These are phyloP conservation scores for Diplodia intermedia DNA, from an alignment of 2,329 filamentous ascomycete species.

Conservation along the genomic window DNA sequence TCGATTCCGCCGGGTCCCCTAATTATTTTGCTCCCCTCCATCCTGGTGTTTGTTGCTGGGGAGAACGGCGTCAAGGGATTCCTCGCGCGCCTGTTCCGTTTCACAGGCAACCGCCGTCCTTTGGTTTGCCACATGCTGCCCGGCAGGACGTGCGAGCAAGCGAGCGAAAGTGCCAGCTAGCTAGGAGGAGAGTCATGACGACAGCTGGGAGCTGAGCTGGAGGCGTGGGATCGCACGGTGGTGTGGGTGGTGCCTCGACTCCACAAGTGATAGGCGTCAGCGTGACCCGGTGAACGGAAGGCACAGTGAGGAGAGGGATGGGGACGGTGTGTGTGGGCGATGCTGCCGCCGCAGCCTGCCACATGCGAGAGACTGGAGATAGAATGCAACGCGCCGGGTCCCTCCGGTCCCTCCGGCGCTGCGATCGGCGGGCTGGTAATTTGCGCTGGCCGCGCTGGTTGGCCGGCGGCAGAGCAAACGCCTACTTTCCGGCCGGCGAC, in stretches of 20 bases:
- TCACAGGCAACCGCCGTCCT: neutral
- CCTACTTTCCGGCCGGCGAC: neutral
- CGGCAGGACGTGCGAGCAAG: neutral
- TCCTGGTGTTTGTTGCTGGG: neutral
- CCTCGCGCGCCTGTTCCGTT: neutral
- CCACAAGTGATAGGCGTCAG: conserved; percentile 29
- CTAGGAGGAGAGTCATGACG: conserved; percentile 18
- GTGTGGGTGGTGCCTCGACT: neutral
- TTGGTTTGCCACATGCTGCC: neutral
- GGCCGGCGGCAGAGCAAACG: neutral
- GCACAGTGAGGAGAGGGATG: neutral
- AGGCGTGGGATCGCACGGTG: neutral
- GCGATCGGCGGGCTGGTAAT: conserved; percentile 12
- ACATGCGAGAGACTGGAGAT: neutral
- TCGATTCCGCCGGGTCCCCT: conserved; percentile 13
- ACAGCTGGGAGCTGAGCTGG: neutral
- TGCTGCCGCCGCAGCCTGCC: conserved; percentile 10
- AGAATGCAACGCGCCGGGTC: neutral
- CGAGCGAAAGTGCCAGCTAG: neutral
- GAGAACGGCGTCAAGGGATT: too few relatives aligned
- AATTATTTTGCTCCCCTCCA: neutral
- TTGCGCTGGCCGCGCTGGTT: neutral
- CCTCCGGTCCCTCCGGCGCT: neutral
- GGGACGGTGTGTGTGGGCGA: neutral
- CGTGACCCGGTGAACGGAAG: conserved; percentile 27